Base-by-base conservation (phyloP, 306 rosid genomes). In the Prosopis cineraria region DNA sequence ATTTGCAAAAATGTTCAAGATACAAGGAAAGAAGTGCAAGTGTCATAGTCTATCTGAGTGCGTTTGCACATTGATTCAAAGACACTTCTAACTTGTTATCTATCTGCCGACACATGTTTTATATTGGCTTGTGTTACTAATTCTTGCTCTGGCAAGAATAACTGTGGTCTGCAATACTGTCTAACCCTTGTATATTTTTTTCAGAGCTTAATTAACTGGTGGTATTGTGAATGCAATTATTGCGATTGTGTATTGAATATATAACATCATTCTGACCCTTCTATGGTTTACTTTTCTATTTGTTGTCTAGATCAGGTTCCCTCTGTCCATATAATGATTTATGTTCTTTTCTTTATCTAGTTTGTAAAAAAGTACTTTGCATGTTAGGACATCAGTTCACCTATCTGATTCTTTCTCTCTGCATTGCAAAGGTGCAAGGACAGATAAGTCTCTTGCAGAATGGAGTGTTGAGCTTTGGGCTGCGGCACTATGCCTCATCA, bases 391-490 rank as follows among this genome's bases (percentile, higher is more conserved):
- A 55, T 74, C 41, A 56, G 14, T 65, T 70, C 17, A 53, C 70
- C 34, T 63, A 24, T 75, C 16, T 60, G 60, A 40, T 73, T n/a
- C 11, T 47, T 44, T 69, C 64, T 12, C 62, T 62, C 47, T 86
- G 77, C 76, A 34, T 73, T 64, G 43, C 79, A 25, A 83, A 96
- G 99, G 99, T 96, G 39, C 98, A 96, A 91, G 99, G 99, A 62
- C 99, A 96, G 84, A 91, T 96, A 79, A 96, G 96, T 84, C 89
- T 96, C 81, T 84, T 96, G 85, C 79, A 85, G 82, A 89, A 84
- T 59, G 96, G 97, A 69, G 90, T 93, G 72, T 74, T 96, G 85
- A 93, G 99, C 89, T 96, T 96, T 85, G 99, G 99, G 73, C 89
- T 96, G 69, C 92, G 84, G 16, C 99, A 93, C 79, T 96, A 90